Percentiles rank a stretch among this genome's conserved stretches.
phyloP scores from a whole-genome alignment of 768 basidiomycete species.

The Tricholoma sp. region DNA sequence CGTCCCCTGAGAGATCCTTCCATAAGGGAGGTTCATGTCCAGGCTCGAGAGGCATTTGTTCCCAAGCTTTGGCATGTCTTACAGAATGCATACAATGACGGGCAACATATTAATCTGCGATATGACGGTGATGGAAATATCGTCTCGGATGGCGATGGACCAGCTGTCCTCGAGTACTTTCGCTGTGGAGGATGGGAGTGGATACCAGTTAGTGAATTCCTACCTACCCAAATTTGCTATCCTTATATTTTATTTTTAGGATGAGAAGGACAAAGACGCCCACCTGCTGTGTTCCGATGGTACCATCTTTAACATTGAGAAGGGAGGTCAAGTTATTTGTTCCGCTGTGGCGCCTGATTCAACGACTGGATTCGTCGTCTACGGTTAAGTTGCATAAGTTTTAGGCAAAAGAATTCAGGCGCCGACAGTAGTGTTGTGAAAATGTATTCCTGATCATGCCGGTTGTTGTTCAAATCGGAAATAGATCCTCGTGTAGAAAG shows the following conservation, averaged over 20 bases:
- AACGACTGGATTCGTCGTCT: constrained; percentile 40
- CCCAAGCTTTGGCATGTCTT: constrained; percentile 51
- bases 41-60: constrained; percentile 45
- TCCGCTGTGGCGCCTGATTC: constrained; percentile 30
- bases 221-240: neutral
- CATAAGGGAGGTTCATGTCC: constrained; percentile 33
- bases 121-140: constrained; percentile 46
- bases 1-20: constrained; percentile 64
- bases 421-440: neutral
- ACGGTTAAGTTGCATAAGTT: constrained; percentile 20
- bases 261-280: constrained; percentile 51
- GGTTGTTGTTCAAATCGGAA: neutral
- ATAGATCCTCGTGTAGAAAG: neutral
- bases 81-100: constrained; percentile 70
- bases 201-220: constrained; percentile 53
- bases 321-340: constrained; percentile 54
- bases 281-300: constrained; percentile 83
- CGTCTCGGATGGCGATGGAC: constrained; percentile 38
- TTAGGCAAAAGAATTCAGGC: neutral
- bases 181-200: constrained; percentile 83
- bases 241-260: constrained; percentile 32
- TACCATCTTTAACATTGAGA: constrained; percentile 55
- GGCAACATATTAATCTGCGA: constrained; percentile 58
- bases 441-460: neutral
- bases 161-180: constrained; percentile 68